A percentile compares a stretch with the other conserved stretches of the same genome.
phyloP scores from a whole-genome alignment of 441 rosid species.

The Isatis lusitanica region DNA sequence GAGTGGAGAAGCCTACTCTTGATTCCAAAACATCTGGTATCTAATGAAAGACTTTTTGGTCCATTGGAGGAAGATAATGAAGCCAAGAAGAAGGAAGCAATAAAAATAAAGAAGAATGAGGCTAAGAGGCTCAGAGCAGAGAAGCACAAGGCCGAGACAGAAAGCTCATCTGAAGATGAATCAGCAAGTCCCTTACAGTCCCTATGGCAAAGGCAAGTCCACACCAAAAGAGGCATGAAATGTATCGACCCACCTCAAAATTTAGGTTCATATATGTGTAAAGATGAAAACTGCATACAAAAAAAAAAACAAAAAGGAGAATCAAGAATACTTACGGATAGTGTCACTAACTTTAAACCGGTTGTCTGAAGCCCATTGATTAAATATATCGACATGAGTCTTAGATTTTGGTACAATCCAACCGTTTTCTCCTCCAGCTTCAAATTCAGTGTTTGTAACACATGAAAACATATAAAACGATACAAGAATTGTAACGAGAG shows the following conservation, averaged over 20 bases:
- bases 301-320: not conserved
- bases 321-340: slow-evolving; percentile 47
- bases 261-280: not conserved
- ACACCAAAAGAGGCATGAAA: slow-evolving; percentile 54
- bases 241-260: not conserved
- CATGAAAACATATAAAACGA: slow-evolving; percentile 26
- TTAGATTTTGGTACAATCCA: slow-evolving; percentile 55
- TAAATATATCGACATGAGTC: slow-evolving; percentile 46
- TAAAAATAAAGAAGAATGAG: too few relatives aligned
- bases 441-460: slow-evolving; percentile 45
- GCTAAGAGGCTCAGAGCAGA: too few relatives aligned
- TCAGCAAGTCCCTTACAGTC: slow-evolving; percentile 63
- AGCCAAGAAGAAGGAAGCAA: too few relatives aligned
- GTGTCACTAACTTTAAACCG: slow-evolving; percentile 72
- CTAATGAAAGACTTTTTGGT: too few relatives aligned
- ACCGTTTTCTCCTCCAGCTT: slow-evolving; percentile 60
- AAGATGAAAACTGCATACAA: not conserved
- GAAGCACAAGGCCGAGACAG: too few relatives aligned
- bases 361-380: slow-evolving; percentile 82
- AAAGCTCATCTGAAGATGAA: too few relatives aligned
- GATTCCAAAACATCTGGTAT: too few relatives aligned
- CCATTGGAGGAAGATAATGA: too few relatives aligned
- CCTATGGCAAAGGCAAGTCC: slow-evolving; percentile 81
- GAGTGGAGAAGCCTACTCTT: too few relatives aligned
- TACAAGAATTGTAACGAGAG: slow-evolving; percentile 13